These are phyloP conservation scores for Pseudocercospora fuligena DNA, from an alignment of 2,329 filamentous ascomycete species.

Conservation along the genomic window DNA sequence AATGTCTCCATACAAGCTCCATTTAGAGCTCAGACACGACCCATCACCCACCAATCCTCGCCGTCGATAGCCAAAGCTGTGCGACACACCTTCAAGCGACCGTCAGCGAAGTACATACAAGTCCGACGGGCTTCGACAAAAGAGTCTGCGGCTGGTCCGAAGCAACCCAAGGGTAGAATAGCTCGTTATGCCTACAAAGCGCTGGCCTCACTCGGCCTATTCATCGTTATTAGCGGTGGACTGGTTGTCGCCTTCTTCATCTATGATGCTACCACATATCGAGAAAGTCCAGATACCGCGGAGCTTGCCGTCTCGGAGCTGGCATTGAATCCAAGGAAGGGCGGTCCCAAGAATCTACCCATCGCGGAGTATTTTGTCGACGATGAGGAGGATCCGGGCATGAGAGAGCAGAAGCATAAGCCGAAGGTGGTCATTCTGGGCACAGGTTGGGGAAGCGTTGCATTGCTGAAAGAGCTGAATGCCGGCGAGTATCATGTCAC, in stretches of 20 bases:
- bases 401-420: slow-evolving; percentile 77
- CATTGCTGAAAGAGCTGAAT: slow-evolving; percentile 85
- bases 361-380: slow-evolving; percentile 88
- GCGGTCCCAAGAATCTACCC: slow-evolving; percentile 93
- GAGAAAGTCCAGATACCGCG: slow-evolving; percentile 65
- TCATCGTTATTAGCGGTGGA: slow-evolving; percentile 70
- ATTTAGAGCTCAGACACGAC: slow-evolving; percentile 13
- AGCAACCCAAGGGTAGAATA: slow-evolving; percentile 37
- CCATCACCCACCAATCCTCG: slow-evolving; percentile 12
- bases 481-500: slow-evolving; percentile 95
- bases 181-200: slow-evolving; percentile 67
- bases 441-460: slow-evolving; percentile 93
- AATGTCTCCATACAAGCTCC: slow-evolving; percentile 16
- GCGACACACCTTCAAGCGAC: slow-evolving; percentile 21
- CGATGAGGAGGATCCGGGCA: slow-evolving; percentile 78
- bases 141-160: slow-evolving; percentile 10
- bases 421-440: slow-evolving; percentile 90
- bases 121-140: slow-evolving; percentile 29
- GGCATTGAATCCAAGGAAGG: slow-evolving; percentile 78
- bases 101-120: slow-evolving; percentile 22
- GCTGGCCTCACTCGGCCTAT: slow-evolving; percentile 72
- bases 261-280: slow-evolving; percentile 92
- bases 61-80: slow-evolving; percentile 26
- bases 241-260: slow-evolving; percentile 84
- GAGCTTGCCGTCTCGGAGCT: slow-evolving; percentile 85